phyloP scores from a whole-genome alignment of 2,329 filamentous ascomycete species.

The Cladorrhinum sp. region DNA sequence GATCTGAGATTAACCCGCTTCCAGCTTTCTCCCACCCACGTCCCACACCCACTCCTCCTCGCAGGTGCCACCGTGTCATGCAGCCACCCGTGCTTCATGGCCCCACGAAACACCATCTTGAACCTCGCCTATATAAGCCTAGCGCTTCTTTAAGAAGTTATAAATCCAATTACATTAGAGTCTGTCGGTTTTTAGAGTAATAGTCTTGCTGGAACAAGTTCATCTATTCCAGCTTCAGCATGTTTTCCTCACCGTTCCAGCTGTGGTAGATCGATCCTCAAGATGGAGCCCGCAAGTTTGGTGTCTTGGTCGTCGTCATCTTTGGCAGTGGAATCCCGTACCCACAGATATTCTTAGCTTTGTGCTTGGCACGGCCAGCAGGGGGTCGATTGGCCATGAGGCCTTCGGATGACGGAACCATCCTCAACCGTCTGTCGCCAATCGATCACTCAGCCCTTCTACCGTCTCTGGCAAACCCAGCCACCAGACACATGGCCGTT shows the following conservation, averaged over 20 bases:
- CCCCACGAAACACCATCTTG: background rate
- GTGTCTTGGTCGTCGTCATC: conserved; percentile 5
- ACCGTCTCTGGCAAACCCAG: background rate
- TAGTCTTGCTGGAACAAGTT: background rate
- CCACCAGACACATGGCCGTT: background rate
- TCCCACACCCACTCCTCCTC: background rate
- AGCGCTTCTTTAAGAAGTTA: background rate
- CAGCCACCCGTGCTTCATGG: background rate
- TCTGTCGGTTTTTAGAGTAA: background rate
- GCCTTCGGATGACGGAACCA: conserved; percentile 20
- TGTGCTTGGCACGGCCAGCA: conserved; percentile 6
- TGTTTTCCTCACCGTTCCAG: background rate
- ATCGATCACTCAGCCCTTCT: background rate
- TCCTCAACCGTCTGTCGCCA: conserved; percentile 10
- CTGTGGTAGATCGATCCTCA: background rate
- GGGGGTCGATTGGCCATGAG: conserved; percentile 15
- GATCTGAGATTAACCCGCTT: conserved; percentile 15
- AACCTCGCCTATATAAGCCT: background rate
- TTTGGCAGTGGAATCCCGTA: conserved; percentile 7
- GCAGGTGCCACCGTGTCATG: conserved; percentile 17
- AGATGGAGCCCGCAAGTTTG: background rate
- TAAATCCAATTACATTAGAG: background rate
- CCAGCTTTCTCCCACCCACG: too few species aligned
- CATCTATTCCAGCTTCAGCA: background rate
- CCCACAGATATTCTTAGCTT: conserved; percentile 11